These are phyloP conservation scores for Mycena vulgaris DNA, from an alignment of 768 basidiomycete species.

Conservation along the genomic window DNA sequence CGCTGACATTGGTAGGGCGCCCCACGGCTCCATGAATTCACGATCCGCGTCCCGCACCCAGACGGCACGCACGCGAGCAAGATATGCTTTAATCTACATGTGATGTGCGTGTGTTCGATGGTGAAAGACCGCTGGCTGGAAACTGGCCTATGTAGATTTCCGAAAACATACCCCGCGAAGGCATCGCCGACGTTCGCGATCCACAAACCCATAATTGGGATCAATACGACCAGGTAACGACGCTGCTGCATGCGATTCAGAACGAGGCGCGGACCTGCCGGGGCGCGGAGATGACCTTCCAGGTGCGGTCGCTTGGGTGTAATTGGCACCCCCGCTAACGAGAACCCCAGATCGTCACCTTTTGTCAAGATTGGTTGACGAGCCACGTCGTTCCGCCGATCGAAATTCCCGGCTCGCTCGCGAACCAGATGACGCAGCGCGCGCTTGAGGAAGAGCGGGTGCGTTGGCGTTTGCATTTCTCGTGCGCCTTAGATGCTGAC, in stretches of 20 bases:
- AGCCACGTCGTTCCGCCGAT: slow-evolving; percentile 68
- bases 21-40: slow-evolving; percentile 79
- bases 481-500: neutral
- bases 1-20: slow-evolving; percentile 65
- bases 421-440: slow-evolving; percentile 83
- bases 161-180: slow-evolving; percentile 86
- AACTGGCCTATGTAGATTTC: slow-evolving; percentile 72
- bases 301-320: slow-evolving; percentile 66
- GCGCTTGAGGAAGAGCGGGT: slow-evolving; percentile 81
- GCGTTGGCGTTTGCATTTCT: slow-evolving; percentile 43
- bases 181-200: slow-evolving; percentile 79
- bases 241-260: slow-evolving; percentile 72
- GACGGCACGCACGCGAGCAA: slow-evolving; percentile 68
- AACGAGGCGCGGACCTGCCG: slow-evolving; percentile 74
- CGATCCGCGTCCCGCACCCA: slow-evolving; percentile 79
- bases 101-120: slow-evolving; percentile 66
- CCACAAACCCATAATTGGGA: slow-evolving; percentile 74
- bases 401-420: slow-evolving; percentile 79
- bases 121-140: slow-evolving; percentile 15
- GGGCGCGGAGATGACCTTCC: slow-evolving; percentile 86
- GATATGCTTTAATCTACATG: slow-evolving; percentile 77
- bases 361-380: slow-evolving; percentile 81
- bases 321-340: too few species aligned
- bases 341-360: slow-evolving; percentile 79
- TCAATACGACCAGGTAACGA: slow-evolving; percentile 70